These are phyloP conservation scores for Hypomontagnella submonticulosa DNA, from an alignment of 495 filamentous ascomycete genomes.

Conservation along the genomic window DNA sequence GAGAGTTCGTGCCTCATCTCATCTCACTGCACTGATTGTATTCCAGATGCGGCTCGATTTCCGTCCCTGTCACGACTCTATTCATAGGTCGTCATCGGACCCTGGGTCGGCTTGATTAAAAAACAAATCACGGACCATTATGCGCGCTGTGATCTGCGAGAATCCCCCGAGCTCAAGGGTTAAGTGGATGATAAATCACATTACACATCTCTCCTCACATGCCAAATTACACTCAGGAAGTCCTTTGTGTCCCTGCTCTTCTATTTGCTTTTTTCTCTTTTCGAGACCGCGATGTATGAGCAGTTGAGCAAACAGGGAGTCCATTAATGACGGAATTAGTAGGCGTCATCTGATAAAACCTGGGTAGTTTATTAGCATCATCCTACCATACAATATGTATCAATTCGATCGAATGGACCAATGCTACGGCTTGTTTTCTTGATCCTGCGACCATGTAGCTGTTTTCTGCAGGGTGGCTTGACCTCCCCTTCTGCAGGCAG, in stretches of 20 bases:
- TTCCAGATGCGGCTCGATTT: slow-evolving; percentile 40
- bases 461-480: slow-evolving; percentile 15
- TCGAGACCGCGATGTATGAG: slow-evolving; percentile 3
- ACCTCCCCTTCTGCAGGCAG: slow-evolving; percentile 30
- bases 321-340: slow-evolving; percentile 23
- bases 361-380: slow-evolving; percentile 31
- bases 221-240: background rate
- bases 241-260: slow-evolving; percentile 1
- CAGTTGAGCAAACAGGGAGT: slow-evolving; percentile 18
- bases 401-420: slow-evolving; percentile 30
- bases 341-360: slow-evolving; percentile 35
- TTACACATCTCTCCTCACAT: slow-evolving; percentile 7
- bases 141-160: slow-evolving; percentile 30
- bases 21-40: slow-evolving; percentile 21
- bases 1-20: slow-evolving; percentile 25
- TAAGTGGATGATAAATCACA: slow-evolving; percentile 12
- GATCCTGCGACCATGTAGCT: slow-evolving; percentile 28
- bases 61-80: slow-evolving; percentile 37
- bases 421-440: slow-evolving; percentile 12
- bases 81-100: slow-evolving; percentile 40
- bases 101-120: slow-evolving; percentile 22
- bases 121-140: slow-evolving; percentile 34
- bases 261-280: slow-evolving; percentile 6
- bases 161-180: slow-evolving; percentile 14
- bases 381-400: slow-evolving; percentile 25